phyloP scores from a whole-genome alignment of 495 filamentous ascomycete species.

The Xeromyces bisporus region DNA sequence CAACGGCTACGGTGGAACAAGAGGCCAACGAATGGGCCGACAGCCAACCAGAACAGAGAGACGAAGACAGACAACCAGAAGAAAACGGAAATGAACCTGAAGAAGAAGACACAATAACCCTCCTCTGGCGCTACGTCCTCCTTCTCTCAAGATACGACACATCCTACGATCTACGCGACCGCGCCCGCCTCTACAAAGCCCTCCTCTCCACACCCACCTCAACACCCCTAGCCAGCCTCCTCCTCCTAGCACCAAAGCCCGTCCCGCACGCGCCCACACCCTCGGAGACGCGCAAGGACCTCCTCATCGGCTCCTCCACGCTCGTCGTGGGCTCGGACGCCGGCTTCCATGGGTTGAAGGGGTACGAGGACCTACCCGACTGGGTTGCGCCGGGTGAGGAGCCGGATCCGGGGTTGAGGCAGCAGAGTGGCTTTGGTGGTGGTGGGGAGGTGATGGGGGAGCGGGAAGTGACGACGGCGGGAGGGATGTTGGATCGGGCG shows the following conservation, averaged over 20 bases:
- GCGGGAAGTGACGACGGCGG: slow-evolving; percentile 34
- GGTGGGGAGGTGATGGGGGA: slow-evolving; percentile 14
- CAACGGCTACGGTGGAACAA: slow-evolving; percentile 7
- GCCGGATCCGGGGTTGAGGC: slow-evolving; percentile 58
- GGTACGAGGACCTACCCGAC: slow-evolving; percentile 62
- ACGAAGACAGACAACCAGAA: slow-evolving; percentile 17
- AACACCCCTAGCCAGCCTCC: slow-evolving; percentile 72
- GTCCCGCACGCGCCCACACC: slow-evolving; percentile 76
- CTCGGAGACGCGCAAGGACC: slow-evolving; percentile 57
- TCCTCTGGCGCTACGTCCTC: slow-evolving; percentile 71
- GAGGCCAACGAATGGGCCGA: slow-evolving; percentile 27
- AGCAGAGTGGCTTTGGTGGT: too few relatives aligned
- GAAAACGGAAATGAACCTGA: slow-evolving; percentile 8
- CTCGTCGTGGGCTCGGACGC: slow-evolving; percentile 65
- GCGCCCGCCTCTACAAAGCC: slow-evolving; percentile 70
- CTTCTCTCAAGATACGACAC: slow-evolving; percentile 79
- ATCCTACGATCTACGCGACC: slow-evolving; percentile 87
- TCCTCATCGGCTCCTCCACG: slow-evolving; percentile 65
- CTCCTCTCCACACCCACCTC: slow-evolving; percentile 56
- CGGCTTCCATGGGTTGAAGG: slow-evolving; percentile 48
- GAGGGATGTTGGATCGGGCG: slow-evolving; percentile 45
- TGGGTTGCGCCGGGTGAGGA: slow-evolving; percentile 74
- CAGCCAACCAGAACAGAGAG: slow-evolving; percentile 18
- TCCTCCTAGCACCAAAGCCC: slow-evolving; percentile 86
- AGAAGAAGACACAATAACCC: slow-evolving; percentile 42